Conservation (phyloP, 495 filamentous ascomycete genomes). For the Tuber indicum region DNA sequence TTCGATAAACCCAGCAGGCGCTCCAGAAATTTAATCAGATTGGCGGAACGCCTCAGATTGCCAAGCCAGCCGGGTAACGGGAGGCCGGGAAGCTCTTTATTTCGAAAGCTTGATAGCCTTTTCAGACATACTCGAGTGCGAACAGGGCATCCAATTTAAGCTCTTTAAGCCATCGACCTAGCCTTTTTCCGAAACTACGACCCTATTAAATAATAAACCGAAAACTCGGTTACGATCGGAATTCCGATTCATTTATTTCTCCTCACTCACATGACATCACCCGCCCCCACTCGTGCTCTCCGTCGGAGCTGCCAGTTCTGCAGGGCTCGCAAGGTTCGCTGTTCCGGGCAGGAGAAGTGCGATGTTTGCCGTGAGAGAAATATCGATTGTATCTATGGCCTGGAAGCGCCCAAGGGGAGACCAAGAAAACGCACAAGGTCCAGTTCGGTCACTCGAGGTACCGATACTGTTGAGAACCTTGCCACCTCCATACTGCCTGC, state of each 20-base stretch:
- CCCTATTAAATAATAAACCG: neutral
- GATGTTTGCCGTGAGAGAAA: conserved; percentile 1
- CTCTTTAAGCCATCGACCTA: neutral
- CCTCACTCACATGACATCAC: conserved; percentile 4
- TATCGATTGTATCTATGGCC: conserved; percentile 6
- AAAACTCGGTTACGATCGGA: neutral
- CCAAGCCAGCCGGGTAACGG: neutral
- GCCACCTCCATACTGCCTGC: neutral
- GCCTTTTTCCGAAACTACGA: neutral
- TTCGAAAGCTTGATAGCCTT: neutral
- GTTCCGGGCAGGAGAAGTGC: neutral
- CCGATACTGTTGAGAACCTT: neutral
- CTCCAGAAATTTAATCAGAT: neutral
- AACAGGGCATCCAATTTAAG: neutral
- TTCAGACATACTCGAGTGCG: neutral
- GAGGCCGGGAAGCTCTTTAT: neutral
- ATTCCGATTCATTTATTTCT: neutral
- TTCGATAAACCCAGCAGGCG: neutral
- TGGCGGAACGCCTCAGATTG: neutral
- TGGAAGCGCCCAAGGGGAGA: neutral
- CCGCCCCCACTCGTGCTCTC: neutral
- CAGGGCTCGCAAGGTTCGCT: neutral
- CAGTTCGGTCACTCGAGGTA: neutral
- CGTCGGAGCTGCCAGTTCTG: conserved; percentile 4
- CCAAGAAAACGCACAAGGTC: neutral